Base-by-base conservation (phyloP, 164 flowering plant species). In the Piper betle region DNA sequence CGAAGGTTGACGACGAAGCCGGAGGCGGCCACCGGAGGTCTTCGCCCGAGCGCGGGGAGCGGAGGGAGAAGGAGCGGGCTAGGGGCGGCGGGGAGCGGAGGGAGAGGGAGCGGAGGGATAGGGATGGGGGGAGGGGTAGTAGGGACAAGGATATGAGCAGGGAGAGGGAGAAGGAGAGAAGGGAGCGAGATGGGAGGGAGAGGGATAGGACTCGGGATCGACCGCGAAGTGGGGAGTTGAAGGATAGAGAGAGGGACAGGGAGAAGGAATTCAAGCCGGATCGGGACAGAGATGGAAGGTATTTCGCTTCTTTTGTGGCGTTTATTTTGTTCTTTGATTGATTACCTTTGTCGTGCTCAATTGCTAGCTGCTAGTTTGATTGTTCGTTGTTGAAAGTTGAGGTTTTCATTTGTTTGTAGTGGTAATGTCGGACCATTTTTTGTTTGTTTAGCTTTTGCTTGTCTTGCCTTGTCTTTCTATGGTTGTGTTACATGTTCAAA, bases 1-100 rank as follows among this genome's bases (percentile, higher is more conserved):
- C 80, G 39, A 69, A 77, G 61, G 75, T 69, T 11, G 83, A 74
- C 17, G 77, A 63, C 39, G 73, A 61, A 50, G 71, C 73, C 41
- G 72, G 62, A 9, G 69, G 58, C 2, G 40, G 37, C 17, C 59
- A 37, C 39, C 63, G 53, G 16, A 55, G 63, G 33, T 5, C 18
- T 20, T 61, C 63, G 40, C 63, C 63, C 16, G 53, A 61, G 39
- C 60, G 66, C 41, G 63, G 67, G 42, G 75, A 68, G 53, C 62
- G 72, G 57, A 55, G 60, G 37, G 79, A 72, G 6, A 77, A 67
- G 50, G 88, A 80, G 46, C 70, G 75, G 18, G 65, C 68, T 25
- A 61, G 72, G 53, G 66, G 75, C 33, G 78, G 77, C 13, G 69
- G 73, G 58, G 75, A 68, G 40, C 65, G 62, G 37, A 73, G 61